Base-by-base conservation (phyloP, 2,329 filamentous ascomycete species). In the Graphium sp. region DNA sequence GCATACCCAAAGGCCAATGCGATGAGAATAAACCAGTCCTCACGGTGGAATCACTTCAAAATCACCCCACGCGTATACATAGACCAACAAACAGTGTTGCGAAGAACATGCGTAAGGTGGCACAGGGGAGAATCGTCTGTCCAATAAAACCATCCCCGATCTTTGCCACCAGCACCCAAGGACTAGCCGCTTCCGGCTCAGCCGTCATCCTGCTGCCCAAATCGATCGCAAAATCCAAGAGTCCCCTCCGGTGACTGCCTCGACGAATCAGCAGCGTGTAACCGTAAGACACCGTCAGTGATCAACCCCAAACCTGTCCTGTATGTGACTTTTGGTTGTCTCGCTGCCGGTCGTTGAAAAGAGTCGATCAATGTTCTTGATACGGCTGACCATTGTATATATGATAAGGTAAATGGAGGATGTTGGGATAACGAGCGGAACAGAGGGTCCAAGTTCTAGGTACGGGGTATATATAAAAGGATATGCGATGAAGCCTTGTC, bases 21-120 rank as follows among this genome's bases (percentile, higher is more conserved):
- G 10, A 44, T 32, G 11, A 53, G 22, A 25, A 51, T 45, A 14
- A 42, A 38, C 41, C 46, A 50, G 34, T 54, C 49, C 28, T 53
- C 49, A 13, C 38, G 26, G 26, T 44, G 45, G 31, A 50, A 41
- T 24, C 46, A 40, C 33, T 45, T 48, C 17, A 50, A 42, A 28
- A 53, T 34, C 8, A 39, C 34, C 10, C 39, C 36, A 29, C 49
- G 38, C n/a, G 49, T 48, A 30, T 46, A 53, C 49, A 47, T 21
- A 49, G 25, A 5, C 34, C 32, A 10, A 49, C 40, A 20, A 48
- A 36, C 2, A 43, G 20, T 8, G 45, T 44, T 4, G 50, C 41
- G 4, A 52, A 30, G 11, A 26, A 30, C 15, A 34, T 34, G 12
- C 31, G 33, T 29, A 37, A 14, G 21, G 37, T 32, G 14, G 35